Percentiles rank a stretch among this genome's conserved stretches.
Conservation (phyloP, 176 grass and related monocot genomes). For the Ensete glaucum region DNA sequence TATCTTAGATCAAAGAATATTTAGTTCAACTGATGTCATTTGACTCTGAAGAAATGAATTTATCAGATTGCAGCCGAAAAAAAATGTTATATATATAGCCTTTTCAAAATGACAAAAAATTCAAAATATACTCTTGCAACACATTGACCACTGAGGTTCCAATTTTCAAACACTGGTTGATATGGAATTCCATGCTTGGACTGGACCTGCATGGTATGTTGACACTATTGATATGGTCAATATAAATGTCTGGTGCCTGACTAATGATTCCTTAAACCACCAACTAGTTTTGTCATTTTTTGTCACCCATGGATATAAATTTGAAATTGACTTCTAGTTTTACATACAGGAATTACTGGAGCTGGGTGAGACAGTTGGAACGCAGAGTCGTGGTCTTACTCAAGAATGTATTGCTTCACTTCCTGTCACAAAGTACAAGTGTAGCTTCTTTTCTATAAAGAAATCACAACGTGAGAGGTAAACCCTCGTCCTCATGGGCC, state of each 20-base stretch:
- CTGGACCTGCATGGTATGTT: background rate
- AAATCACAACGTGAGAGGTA: slow-evolving; percentile 66
- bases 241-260: background rate
- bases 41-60: background rate
- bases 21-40: background rate
- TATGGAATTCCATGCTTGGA: background rate
- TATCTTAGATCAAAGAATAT: background rate
- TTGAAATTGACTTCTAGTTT: slow-evolving; percentile 18
- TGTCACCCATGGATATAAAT: background rate
- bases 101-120: background rate
- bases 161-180: background rate
- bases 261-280: background rate
- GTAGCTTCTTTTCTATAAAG: slow-evolving; percentile 81
- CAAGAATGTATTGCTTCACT: slow-evolving; percentile 78
- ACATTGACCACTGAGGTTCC: background rate
- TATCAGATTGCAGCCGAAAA: background rate
- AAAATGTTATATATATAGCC: background rate
- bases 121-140: background rate
- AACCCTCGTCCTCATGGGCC: background rate
- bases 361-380: slow-evolving; percentile 91
- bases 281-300: background rate
- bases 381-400: slow-evolving; percentile 74
- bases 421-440: slow-evolving; percentile 86
- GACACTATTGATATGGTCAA: background rate
- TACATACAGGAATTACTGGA: slow-evolving; percentile 77